Evolutionary conservation across 129 eudicot genomes (phyloP).

Genomic region (Cynara cardunculus): DNA sequence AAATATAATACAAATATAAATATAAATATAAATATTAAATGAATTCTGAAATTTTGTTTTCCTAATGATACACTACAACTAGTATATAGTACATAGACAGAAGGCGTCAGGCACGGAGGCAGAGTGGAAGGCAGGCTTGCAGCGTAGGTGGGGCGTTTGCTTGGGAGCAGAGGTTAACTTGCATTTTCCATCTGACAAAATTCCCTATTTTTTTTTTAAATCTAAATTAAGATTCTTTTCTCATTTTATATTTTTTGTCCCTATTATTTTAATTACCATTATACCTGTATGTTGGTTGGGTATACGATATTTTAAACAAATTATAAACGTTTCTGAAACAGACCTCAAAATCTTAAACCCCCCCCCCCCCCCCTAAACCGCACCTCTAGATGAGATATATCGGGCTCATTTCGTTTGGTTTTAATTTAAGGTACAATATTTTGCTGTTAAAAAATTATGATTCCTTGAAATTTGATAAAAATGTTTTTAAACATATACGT

Average conservation of each 20-base stretch:
- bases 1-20: too few relatives aligned
- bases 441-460: neutral
- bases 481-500: slow-evolving; percentile 38
- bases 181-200: neutral
- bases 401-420: neutral
- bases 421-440: neutral
- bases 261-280: too few relatives aligned
- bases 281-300: too few relatives aligned
- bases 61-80: too few relatives aligned
- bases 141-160: neutral
- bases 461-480: neutral
- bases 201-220: neutral
- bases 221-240: too few relatives aligned
- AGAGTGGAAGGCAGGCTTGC: neutral
- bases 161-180: neutral
- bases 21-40: too few relatives aligned
- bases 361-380: too few relatives aligned
- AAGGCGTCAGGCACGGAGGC: neutral
- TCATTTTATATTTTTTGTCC: too few relatives aligned
- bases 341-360: neutral
- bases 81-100: neutral
- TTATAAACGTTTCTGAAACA: too few relatives aligned
- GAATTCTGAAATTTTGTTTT: too few relatives aligned
- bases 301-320: too few relatives aligned
- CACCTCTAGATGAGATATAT: neutral